Conservation (phyloP, 2,329 filamentous ascomycete genomes). For the Fragosphaeria purpurea region DNA sequence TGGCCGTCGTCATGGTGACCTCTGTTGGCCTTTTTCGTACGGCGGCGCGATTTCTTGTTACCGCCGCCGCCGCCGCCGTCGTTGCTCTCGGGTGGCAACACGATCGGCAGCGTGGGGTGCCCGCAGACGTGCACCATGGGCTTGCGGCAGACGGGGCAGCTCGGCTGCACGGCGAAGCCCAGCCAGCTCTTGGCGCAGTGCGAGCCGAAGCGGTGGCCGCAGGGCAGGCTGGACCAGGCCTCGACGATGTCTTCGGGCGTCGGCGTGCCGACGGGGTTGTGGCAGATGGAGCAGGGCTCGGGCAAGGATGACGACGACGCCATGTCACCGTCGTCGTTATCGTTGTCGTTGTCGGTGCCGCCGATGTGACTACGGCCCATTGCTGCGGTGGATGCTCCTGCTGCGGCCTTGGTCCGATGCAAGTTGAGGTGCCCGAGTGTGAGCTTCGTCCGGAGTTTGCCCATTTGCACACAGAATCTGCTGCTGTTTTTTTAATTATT, state of each 20-base stretch:
- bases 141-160: constrained; percentile 31
- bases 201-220: constrained; percentile 33
- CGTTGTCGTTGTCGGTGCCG: too few relatives aligned
- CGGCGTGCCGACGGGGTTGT: constrained; percentile 27
- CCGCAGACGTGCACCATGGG: constrained; percentile 21
- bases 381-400: too few relatives aligned
- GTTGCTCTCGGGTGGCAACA: constrained; percentile 1
- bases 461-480: too few relatives aligned
- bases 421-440: too few relatives aligned
- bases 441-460: too few relatives aligned
- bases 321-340: too few relatives aligned
- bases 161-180: constrained; percentile 22
- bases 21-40: too few relatives aligned
- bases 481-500: too few relatives aligned
- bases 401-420: too few relatives aligned
- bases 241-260: constrained; percentile 29
- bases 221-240: constrained; percentile 30
- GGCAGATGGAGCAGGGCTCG: constrained; percentile 31
- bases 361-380: too few relatives aligned
- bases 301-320: neutral
- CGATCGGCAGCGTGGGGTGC: constrained; percentile 22
- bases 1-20: too few relatives aligned
- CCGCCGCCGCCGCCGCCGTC: neutral
- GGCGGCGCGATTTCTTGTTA: too few relatives aligned
- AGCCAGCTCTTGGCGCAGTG: constrained; percentile 35